Conservation (phyloP, 2,329 filamentous ascomycete genomes). For the Sarocladium oryzae region DNA sequence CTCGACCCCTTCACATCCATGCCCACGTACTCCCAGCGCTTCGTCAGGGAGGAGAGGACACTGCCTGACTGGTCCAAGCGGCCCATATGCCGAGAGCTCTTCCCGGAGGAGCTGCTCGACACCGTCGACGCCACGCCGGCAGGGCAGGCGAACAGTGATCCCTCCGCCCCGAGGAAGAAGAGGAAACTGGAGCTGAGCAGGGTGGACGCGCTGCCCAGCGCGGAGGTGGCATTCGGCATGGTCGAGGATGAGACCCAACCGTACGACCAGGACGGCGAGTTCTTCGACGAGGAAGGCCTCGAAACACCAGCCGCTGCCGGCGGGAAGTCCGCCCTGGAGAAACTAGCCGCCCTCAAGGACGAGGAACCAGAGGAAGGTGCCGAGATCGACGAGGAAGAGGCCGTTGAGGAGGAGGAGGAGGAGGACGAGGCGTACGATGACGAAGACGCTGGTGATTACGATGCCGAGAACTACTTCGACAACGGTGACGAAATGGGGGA, state of each 20-base stretch:
- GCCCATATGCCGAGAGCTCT: conserved; percentile 46
- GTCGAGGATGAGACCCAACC: conserved; percentile 21
- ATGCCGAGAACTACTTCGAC: conserved; percentile 56
- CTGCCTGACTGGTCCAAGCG: conserved; percentile 47
- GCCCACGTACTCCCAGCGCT: conserved; percentile 51
- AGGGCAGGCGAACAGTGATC: background rate
- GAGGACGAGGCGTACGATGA: conserved; percentile 49
- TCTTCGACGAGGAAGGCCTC: conserved; percentile 20
- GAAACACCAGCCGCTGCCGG: conserved; percentile 19
- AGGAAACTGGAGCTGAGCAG: conserved; percentile 39
- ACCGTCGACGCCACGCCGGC: conserved; percentile 40
- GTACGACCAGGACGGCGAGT: conserved; percentile 19
- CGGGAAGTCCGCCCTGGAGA: conserved; percentile 34
- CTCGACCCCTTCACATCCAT: conserved; percentile 52
- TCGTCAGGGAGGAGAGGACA: conserved; percentile 42
- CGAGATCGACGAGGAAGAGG: conserved; percentile 46
- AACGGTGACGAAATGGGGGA: conserved; percentile 49
- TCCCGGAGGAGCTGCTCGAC: conserved; percentile 48
- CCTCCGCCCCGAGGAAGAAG: conserved; percentile 26
- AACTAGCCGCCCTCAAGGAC: conserved; percentile 39
- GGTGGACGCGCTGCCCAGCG: conserved; percentile 41
- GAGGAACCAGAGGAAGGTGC: conserved; percentile 43
- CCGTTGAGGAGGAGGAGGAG: conserved; percentile 36
- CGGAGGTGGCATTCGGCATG: conserved; percentile 43
- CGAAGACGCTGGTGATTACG: conserved; percentile 54